Percentiles rank a stretch among this genome's conserved stretches.
phyloP scores from a whole-genome alignment of 1,139 yeast genomes.

The Geotrichum phurueaensis region DNA sequence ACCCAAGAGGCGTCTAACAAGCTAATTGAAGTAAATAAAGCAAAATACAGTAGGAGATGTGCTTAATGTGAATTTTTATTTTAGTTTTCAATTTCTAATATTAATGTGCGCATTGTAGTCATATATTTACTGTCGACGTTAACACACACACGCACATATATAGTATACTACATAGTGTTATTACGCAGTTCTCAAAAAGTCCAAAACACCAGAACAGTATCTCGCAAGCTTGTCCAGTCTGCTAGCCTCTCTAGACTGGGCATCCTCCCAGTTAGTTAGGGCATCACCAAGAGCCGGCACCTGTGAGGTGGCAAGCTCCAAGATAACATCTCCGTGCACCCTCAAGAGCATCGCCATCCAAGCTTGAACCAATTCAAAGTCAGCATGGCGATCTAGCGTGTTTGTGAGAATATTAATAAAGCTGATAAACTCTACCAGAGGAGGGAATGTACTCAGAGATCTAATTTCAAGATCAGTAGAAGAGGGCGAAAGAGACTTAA shows the following conservation, averaged over 20 bases:
- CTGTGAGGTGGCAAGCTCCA: conserved; percentile 28
- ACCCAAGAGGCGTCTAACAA: background rate
- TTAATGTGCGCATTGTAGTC: background rate
- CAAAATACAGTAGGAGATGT: conserved; percentile 1
- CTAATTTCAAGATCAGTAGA: conserved; percentile 80
- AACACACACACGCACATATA: background rate
- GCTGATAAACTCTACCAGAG: conserved; percentile 55
- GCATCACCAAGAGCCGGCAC: conserved; percentile 37
- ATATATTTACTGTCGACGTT: background rate
- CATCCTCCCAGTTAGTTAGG: conserved; percentile 46
- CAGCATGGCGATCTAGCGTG: conserved; percentile 52
- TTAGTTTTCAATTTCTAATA: background rate
- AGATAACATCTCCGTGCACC: conserved; percentile 77
- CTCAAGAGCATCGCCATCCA: conserved; percentile 68
- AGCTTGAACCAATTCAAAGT: conserved; percentile 72
- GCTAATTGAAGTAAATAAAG: background rate
- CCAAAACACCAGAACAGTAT: conserved; percentile 78
- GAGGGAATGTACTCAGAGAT: conserved; percentile 60
- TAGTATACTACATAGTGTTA: background rate
- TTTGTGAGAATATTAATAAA: conserved; percentile 61
- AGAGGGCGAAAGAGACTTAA: conserved; percentile 69
- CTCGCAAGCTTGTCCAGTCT: conserved; percentile 65
- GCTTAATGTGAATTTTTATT: background rate
- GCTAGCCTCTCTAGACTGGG: conserved; percentile 42
- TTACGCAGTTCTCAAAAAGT: conserved; percentile 43